phyloP scores from a whole-genome alignment of 805 yeast genomes.

The Kuraishia cidri region DNA sequence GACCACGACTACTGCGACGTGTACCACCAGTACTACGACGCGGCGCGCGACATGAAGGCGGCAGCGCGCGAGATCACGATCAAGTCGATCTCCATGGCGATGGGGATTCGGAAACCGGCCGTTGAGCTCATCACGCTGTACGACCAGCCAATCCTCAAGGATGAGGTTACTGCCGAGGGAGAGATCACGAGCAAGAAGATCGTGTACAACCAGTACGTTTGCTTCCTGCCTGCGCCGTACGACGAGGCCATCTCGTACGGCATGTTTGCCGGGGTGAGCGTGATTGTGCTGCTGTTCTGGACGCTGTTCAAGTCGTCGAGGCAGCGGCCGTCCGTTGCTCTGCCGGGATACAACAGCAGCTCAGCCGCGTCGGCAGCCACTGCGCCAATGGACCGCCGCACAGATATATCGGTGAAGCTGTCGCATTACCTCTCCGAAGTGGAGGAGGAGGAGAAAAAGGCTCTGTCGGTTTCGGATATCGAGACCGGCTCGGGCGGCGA shows the following conservation, averaged over 20 bases:
- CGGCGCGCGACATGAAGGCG: neutral
- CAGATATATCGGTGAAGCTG: slow-evolving; percentile 1
- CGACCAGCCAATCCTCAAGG: slow-evolving; percentile 4
- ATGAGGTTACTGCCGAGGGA: slow-evolving; percentile 19
- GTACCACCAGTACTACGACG: slow-evolving; percentile 31
- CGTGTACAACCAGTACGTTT: slow-evolving; percentile 27
- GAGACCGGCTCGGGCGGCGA: too few species aligned
- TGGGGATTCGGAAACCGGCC: slow-evolving; percentile 44
- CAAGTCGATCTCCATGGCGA: slow-evolving; percentile 85
- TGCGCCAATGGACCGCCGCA: neutral
- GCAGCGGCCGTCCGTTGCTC: neutral
- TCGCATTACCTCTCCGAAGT: slow-evolving; percentile 1
- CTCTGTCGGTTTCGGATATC: too few species aligned
- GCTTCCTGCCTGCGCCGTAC: slow-evolving; percentile 39
- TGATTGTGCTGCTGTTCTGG: slow-evolving; percentile 4
- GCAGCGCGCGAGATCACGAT: slow-evolving; percentile 67
- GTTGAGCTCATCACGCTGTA: slow-evolving; percentile 24
- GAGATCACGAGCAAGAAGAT: slow-evolving; percentile 30
- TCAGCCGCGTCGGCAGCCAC: too few species aligned
- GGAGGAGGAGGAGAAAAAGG: slow-evolving; percentile 1
- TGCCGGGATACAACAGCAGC: too few species aligned
- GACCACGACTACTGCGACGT: slow-evolving; percentile 94
- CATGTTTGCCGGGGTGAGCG: slow-evolving; percentile 20
- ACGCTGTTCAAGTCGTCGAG: neutral
- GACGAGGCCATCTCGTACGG: slow-evolving; percentile 28